Percentiles rank a stretch among this genome's conserved stretches.
Evolutionary conservation across 225 moss, liverwort and hornwort genomes (phyloP).

Genomic region (Bryoerythrophyllum caledonicum): DNA sequence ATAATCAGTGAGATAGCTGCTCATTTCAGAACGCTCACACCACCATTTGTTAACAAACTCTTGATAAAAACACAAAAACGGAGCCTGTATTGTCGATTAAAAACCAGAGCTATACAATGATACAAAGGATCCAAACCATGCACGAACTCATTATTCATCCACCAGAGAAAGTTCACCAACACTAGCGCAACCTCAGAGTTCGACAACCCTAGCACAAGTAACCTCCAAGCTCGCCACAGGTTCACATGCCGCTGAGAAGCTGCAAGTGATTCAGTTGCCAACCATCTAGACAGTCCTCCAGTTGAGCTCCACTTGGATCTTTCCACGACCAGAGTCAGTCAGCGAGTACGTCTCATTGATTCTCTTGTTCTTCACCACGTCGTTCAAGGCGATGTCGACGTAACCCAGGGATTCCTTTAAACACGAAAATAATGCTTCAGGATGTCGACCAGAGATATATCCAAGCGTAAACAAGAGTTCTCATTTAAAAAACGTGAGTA

Average conservation of each 20-base stretch:
- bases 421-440: not conserved
- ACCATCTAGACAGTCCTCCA: conserved; percentile 59
- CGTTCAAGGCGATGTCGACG: conserved; percentile 74
- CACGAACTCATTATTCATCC: conserved; percentile 25
- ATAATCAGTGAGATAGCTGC: not conserved
- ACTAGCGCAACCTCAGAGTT: not conserved
- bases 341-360: conserved; percentile 88
- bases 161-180: not conserved
- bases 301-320: conserved; percentile 77
- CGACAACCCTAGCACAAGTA: conserved; percentile 2
- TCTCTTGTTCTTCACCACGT: conserved; percentile 89
- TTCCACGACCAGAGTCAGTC: conserved; percentile 74
- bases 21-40: not conserved
- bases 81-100: conserved; percentile 20
- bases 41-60: not conserved
- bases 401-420: conserved; percentile 85
- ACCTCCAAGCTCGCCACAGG: not conserved
- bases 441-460: not conserved
- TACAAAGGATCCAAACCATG: conserved; percentile 22
- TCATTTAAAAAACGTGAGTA: not conserved
- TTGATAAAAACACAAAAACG: not conserved
- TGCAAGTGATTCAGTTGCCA: not conserved
- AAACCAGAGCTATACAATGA: conserved; percentile 22
- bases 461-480: not conserved
- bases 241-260: conserved; percentile 6